Conservation (phyloP, 1,284 basidiomycete species). For the Apiotrichum montevideense region DNA sequence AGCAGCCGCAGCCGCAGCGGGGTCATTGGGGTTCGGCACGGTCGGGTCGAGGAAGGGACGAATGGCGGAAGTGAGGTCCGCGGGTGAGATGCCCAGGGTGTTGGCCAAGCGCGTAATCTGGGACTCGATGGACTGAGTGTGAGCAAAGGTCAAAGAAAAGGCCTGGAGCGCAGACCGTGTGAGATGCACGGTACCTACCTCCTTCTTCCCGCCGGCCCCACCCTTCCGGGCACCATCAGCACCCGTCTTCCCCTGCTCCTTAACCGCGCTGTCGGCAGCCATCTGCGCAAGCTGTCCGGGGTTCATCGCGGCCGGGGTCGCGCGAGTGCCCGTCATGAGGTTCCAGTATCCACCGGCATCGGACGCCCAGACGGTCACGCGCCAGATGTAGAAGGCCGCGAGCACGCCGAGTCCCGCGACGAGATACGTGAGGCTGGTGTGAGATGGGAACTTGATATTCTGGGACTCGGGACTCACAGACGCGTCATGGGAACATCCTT, state of each 20-base stretch:
- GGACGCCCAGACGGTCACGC: conserved; percentile 42
- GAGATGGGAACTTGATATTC: not conserved
- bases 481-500: conserved; percentile 40
- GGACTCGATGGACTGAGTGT: conserved; percentile 30
- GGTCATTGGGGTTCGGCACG: conserved; percentile 36
- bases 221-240: no score
- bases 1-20: conserved; percentile 10
- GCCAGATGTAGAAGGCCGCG: conserved; percentile 42
- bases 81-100: conserved; percentile 43
- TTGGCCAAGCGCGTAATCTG: conserved; percentile 41
- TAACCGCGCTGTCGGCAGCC: conserved; percentile 10
- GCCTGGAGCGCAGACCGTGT: no score
- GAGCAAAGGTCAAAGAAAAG: no score
- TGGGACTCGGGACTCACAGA: conserved; percentile 33
- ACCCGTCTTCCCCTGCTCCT: not conserved
- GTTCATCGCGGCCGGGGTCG: conserved; percentile 13
- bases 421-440: conserved; percentile 40
- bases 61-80: conserved; percentile 41
- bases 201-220: no score
- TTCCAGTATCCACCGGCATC: conserved; percentile 46
- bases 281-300: conserved; percentile 13
- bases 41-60: conserved; percentile 45
- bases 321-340: conserved; percentile 36
- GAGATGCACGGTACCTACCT: no score
- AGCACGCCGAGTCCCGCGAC: conserved; percentile 32